These are phyloP conservation scores for Moesziomyces sp. DNA, from an alignment of 1,284 basidiomycete genomes.

Conservation along the genomic window DNA sequence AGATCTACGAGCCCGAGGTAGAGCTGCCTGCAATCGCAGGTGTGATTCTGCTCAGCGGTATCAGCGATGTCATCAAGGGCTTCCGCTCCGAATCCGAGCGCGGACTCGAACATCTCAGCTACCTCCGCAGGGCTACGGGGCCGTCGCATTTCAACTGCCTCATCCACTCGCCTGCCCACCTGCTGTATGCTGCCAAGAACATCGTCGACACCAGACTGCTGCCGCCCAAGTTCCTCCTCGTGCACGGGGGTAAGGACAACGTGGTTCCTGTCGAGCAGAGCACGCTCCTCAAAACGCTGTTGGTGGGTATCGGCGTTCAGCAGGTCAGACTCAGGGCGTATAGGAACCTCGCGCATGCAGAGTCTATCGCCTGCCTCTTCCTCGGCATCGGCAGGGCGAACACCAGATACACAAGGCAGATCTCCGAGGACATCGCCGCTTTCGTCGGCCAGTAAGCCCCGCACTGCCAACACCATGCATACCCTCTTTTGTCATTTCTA, in stretches of 20 bases:
- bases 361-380: slow-evolving; percentile 63
- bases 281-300: slow-evolving; percentile 68
- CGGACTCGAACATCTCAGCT: slow-evolving; percentile 68
- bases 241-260: slow-evolving; percentile 68
- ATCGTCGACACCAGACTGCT: slow-evolving; percentile 67
- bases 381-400: slow-evolving; percentile 57
- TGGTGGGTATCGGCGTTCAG: slow-evolving; percentile 68
- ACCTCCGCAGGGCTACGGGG: slow-evolving; percentile 67
- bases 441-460: slow-evolving; percentile 43
- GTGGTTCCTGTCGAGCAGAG: slow-evolving; percentile 68
- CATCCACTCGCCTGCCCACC: slow-evolving; percentile 68
- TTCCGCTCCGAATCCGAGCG: slow-evolving; percentile 65
- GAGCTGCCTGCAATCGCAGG: slow-evolving; percentile 66
- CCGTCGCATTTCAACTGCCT: slow-evolving; percentile 68
- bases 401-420: slow-evolving; percentile 67
- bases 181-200: slow-evolving; percentile 68
- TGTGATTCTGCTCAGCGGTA: slow-evolving; percentile 67
- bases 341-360: slow-evolving; percentile 66
- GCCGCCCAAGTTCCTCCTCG: slow-evolving; percentile 67
- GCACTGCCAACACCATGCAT: neutral
- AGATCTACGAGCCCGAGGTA: slow-evolving; percentile 68
- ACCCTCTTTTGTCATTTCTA: too few species aligned
- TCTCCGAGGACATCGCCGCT: slow-evolving; percentile 50
- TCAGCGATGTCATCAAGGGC: slow-evolving; percentile 69
- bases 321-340: slow-evolving; percentile 67